phyloP scores from a whole-genome alignment of 163 green algal genomes.

The Prototheca wickerhamii region DNA sequence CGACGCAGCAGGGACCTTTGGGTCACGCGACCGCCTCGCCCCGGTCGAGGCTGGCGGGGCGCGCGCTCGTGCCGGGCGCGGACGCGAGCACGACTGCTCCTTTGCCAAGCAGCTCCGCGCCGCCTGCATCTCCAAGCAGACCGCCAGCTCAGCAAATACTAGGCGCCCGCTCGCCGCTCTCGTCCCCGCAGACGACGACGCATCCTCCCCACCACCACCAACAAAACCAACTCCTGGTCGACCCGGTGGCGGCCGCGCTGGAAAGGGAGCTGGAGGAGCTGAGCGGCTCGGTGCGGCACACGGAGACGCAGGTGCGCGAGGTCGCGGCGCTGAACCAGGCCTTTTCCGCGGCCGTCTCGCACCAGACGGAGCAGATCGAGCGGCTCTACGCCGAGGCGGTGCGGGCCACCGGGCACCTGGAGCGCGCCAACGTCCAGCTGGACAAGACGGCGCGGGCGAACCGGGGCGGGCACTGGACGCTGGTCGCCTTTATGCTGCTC shows the following conservation, averaged over 20 bases:
- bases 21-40: no score
- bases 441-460: conserved; percentile 59
- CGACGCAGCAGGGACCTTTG: no score
- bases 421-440: conserved; percentile 57
- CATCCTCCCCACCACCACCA: neutral
- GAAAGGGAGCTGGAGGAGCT: conserved; percentile 41
- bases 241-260: neutral
- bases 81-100: no score
- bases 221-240: neutral
- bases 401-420: conserved; percentile 39
- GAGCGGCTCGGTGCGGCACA: conserved; percentile 23
- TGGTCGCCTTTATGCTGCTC: conserved; percentile 47
- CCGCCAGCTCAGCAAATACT: no score
- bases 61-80: no score
- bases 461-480: conserved; percentile 36
- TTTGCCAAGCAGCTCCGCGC: no score
- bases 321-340: conserved; percentile 72
- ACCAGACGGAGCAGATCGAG: conserved; percentile 66
- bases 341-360: conserved; percentile 58
- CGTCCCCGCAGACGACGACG: no score
- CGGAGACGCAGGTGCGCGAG: conserved; percentile 58
- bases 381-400: conserved; percentile 54
- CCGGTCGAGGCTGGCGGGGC: no score
- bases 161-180: no score
- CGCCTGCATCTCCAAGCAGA: neutral